Conservation (phyloP, 2,329 filamentous ascomycete genomes). For the Cyanodermella asteris region DNA sequence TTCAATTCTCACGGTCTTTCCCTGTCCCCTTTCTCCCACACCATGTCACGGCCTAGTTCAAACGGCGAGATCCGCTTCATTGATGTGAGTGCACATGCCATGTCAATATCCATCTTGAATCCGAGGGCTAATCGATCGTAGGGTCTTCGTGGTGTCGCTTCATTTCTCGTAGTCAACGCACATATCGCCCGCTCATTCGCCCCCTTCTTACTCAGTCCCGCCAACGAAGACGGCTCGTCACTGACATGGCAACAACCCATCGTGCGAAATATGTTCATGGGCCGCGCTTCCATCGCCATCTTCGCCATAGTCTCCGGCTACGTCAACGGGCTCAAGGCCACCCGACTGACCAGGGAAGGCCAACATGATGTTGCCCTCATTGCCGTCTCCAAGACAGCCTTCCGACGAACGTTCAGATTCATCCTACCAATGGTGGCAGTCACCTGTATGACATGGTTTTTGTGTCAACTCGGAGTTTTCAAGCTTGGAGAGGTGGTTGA, state of each 20-base stretch:
- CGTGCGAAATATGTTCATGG: slow-evolving; percentile 17
- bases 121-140: no score
- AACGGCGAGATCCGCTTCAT: no score
- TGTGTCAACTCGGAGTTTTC: no score
- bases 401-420: slow-evolving; percentile 17
- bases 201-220: slow-evolving; percentile 7
- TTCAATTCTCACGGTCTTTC: no score
- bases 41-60: no score
- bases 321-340: slow-evolving; percentile 18
- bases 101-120: no score
- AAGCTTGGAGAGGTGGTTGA: no score
- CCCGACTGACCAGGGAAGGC: slow-evolving; percentile 16
- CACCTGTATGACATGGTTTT: slow-evolving; percentile 18
- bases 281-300: slow-evolving; percentile 38
- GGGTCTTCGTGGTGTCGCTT: slow-evolving; percentile 9
- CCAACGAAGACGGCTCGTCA: slow-evolving; percentile 10
- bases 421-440: slow-evolving; percentile 18
- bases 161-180: slow-evolving; percentile 8
- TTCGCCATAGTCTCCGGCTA: slow-evolving; percentile 47
- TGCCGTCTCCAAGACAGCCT: slow-evolving; percentile 16
- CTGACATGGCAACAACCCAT: slow-evolving; percentile 19
- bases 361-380: slow-evolving; percentile 17
- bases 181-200: slow-evolving; percentile 7
- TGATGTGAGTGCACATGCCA: no score
- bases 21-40: no score